Conservation (phyloP, 768 basidiomycete species). For the Pleurotus tuoliensis region DNA sequence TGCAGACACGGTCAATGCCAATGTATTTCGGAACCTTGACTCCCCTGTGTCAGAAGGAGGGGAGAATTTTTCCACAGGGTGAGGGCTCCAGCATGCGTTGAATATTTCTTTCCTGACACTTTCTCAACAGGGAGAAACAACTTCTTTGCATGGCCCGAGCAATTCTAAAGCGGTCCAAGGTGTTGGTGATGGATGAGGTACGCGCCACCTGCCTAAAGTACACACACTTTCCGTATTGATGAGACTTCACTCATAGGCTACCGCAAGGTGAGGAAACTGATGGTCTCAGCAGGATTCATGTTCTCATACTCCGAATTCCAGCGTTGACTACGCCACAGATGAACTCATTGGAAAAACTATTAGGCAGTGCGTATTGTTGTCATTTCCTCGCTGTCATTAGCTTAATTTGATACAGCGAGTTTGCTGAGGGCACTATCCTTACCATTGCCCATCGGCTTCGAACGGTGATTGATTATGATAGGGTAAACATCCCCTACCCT, state of each 20-base stretch:
- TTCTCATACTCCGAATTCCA: conserved; percentile 15
- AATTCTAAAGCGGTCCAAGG: conserved; percentile 71
- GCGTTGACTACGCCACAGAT: conserved; percentile 86
- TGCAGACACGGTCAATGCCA: conserved; percentile 53
- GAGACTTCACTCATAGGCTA: conserved; percentile 40
- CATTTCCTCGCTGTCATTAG: background rate
- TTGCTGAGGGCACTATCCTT: conserved; percentile 75
- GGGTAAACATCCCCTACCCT: conserved; percentile 39
- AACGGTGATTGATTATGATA: conserved; percentile 82
- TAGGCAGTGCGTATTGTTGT: conserved; percentile 50
- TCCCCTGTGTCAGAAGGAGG: conserved; percentile 77
- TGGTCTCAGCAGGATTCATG: background rate
- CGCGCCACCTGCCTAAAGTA: conserved; percentile 11
- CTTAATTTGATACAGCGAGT: conserved; percentile 44
- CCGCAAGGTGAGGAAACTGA: conserved; percentile 46
- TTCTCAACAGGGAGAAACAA: conserved; percentile 57
- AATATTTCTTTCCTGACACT: background rate
- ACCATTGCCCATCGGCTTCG: conserved; percentile 80
- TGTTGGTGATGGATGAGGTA: conserved; percentile 85
- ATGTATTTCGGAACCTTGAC: conserved; percentile 75
- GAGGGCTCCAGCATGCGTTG: conserved; percentile 12
- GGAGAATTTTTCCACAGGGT: conserved; percentile 89
- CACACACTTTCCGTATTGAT: conserved; percentile 4
- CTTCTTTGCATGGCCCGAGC: conserved; percentile 87
- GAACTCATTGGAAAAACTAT: conserved; percentile 83